phyloP scores from a whole-genome alignment of 306 rosid genomes.

The Spatholobus suberectus region DNA sequence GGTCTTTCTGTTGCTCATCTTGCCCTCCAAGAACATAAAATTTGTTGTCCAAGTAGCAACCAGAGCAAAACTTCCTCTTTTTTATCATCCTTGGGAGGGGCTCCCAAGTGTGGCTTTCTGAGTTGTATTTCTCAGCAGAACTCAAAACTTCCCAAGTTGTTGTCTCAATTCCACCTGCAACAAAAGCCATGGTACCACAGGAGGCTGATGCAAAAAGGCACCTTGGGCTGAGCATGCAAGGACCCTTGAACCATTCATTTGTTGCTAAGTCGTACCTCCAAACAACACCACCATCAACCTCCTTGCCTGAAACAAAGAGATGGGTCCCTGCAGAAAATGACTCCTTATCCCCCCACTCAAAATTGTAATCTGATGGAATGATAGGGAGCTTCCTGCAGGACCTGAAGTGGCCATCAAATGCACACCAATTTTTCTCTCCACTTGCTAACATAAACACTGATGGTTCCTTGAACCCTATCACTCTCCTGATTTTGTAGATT shows the following conservation, averaged over 20 bases:
- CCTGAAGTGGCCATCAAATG: constrained; percentile 54
- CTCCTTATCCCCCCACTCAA: constrained; percentile 59
- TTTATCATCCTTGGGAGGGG: constrained; percentile 63
- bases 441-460: constrained; percentile 65
- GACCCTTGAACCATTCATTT: constrained; percentile 71
- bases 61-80: constrained; percentile 65
- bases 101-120: constrained; percentile 62
- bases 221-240: constrained; percentile 73
- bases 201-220: constrained; percentile 75
- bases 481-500: constrained; percentile 64
- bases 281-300: constrained; percentile 54
- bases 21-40: constrained; percentile 80
- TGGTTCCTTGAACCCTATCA: constrained; percentile 61
- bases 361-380: constrained; percentile 65
- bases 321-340: constrained; percentile 75
- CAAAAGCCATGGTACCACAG: constrained; percentile 58
- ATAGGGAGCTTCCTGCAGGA: constrained; percentile 59
- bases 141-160: constrained; percentile 44
- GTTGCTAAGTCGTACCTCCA: constrained; percentile 69
- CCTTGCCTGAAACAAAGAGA: constrained; percentile 73
- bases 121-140: constrained; percentile 70
- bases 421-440: constrained; percentile 77
- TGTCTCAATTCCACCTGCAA: constrained; percentile 76
- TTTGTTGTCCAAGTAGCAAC: constrained; percentile 73
- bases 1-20: constrained; percentile 47